Evolutionary conservation across 2,329 filamentous ascomycete species (phyloP), one percentile per base, ranked within the genome.

Genomic region (Colletotrichum sp.): DNA sequence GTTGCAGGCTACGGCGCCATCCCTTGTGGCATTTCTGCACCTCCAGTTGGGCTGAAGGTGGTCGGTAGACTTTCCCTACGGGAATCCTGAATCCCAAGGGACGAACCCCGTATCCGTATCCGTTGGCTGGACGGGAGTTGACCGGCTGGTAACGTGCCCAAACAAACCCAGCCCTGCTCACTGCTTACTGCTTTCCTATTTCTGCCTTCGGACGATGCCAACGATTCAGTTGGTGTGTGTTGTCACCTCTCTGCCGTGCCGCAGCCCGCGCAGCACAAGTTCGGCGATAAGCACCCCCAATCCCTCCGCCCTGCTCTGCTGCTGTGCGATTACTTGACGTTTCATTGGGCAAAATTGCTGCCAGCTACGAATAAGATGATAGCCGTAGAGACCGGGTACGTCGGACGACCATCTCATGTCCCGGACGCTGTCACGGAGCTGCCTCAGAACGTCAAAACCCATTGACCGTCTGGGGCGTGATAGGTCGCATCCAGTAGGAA

Each of bases 51-150:
- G 55, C 19, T 57, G 39, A 72, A 7, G 63, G 69, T 67, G 70
- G 44, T 44, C 64, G 64, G 57, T n/a, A 68, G 22, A 36, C 64
- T 68, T 73, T 68, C 27, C 59, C 28, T 34, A 22, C n/a, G 34
- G 57, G 19, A 30, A 44, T 71, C 70, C 73, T 44, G 59, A 59
- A 13, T 16, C 25, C 48, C 64, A 59, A 68, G 59, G 30, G 65
- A 76, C 74, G 73, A 74, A 76, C 70, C 44, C 72, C 70, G 74
- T 74, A 73, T 74, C 74, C 74, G 74, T 73, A 76, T 76, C 70
- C 64, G 15, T 44, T 34, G n/a, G 15, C 32, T 39, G 34, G 44
- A 48, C 67, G 67, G 22, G 67, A 44, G 55, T 28, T 48, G 67
- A 28, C 15, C 28, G 68, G 59, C 25, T 36, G 12, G 48, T 68